Conservation (phyloP, 331 rosid species). For the Quercus lobata region DNA sequence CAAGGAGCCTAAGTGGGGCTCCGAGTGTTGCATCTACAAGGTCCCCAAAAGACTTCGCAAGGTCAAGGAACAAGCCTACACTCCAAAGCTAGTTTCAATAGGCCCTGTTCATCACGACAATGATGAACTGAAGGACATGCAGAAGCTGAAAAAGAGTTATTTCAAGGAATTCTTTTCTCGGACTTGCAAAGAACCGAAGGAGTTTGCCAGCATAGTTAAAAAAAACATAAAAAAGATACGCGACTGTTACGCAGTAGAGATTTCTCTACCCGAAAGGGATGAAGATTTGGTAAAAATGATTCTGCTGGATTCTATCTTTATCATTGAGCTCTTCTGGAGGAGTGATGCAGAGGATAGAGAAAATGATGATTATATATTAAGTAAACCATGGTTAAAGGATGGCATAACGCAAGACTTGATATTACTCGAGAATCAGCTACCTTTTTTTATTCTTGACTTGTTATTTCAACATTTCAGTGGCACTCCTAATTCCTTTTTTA, state of each 20-base stretch:
- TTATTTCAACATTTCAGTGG: not conserved
- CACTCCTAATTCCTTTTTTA: not conserved
- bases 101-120: not conserved
- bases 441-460: not conserved
- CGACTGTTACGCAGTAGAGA: not conserved
- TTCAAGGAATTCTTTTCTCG: not conserved
- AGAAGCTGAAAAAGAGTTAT: no score
- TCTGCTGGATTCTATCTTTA: constrained; percentile 19
- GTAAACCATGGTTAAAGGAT: not conserved
- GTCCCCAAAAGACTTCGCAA: no score
- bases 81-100: no score
- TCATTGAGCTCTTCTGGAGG: constrained; percentile 19
- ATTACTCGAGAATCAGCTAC: not conserved
- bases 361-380: constrained; percentile 1
- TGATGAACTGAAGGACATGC: not conserved
- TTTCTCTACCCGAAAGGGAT: not conserved
- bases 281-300: not conserved
- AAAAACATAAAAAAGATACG: not conserved
- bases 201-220: not conserved
- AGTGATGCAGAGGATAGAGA: not conserved
- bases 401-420: not conserved
- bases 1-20: not conserved
- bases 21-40: no score
- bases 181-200: not conserved
- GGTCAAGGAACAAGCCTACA: no score